Conservation (phyloP, 352 stramenopile genomes). For the Phytophthora sansomeana region DNA sequence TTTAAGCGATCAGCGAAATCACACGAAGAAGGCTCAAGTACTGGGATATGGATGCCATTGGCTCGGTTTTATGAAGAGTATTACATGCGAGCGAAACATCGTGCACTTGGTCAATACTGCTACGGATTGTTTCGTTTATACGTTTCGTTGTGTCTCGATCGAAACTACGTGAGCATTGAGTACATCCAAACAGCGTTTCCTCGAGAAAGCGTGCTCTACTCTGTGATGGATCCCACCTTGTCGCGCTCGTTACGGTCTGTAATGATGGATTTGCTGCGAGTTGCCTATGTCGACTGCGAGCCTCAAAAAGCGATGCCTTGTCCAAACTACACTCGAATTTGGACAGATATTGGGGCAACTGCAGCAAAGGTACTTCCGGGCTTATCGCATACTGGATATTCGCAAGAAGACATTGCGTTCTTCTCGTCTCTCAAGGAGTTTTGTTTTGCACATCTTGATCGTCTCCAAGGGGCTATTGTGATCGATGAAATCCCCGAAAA, state of each 20-base stretch:
- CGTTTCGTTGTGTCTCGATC: conserved; percentile 72
- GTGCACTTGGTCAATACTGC: conserved; percentile 68
- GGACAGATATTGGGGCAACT: conserved; percentile 57
- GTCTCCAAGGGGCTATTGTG: conserved; percentile 50
- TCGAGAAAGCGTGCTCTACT: conserved; percentile 55
- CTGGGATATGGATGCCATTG: conserved; percentile 54
- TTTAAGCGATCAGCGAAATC: conserved; percentile 31
- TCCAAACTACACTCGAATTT: conserved; percentile 76
- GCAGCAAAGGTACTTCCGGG: conserved; percentile 38
- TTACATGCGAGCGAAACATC: conserved; percentile 55
- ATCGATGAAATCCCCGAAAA: conserved; percentile 71
- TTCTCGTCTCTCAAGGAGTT: conserved; percentile 58
- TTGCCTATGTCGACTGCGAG: conserved; percentile 77
- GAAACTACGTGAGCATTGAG: conserved; percentile 83
- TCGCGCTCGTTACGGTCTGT: conserved; percentile 68
- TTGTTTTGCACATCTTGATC: conserved; percentile 54
- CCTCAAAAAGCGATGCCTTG: conserved; percentile 66
- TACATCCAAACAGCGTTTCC: conserved; percentile 72
- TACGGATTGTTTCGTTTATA: conserved; percentile 78
- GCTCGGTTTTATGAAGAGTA: conserved; percentile 72
- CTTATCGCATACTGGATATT: conserved; percentile 44
- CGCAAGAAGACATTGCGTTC: conserved; percentile 52
- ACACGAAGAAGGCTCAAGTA: conserved; percentile 4
- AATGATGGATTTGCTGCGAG: conserved; percentile 70
- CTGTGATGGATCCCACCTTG: conserved; percentile 54